Percentiles rank a stretch among this genome's conserved stretches.
These are phyloP conservation scores for Phialemoniopsis sp. DNA, from an alignment of 2,329 filamentous ascomycete genomes.

Conservation along the genomic window DNA sequence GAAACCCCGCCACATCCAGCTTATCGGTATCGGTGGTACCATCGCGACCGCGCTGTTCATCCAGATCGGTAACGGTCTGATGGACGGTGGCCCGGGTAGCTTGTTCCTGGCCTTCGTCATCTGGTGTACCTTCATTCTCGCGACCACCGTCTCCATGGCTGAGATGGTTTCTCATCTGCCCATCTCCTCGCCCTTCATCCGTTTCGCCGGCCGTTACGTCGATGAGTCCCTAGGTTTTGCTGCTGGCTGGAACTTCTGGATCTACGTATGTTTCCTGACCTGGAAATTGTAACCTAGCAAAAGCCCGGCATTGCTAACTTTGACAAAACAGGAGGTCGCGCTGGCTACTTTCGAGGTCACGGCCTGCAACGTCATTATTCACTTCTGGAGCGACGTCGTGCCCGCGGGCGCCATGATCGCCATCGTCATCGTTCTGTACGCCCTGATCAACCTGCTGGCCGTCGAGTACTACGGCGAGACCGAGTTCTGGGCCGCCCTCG, in stretches of 20 bases:
- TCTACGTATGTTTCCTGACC: slow-evolving; percentile 36
- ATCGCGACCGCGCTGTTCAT: slow-evolving; percentile 60
- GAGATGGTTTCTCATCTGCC: slow-evolving; percentile 77
- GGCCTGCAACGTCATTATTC: slow-evolving; percentile 4
- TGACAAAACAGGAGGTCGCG: slow-evolving; percentile 42
- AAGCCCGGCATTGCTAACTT: no score
- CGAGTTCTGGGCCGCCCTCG: slow-evolving; percentile 40
- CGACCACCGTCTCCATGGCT: slow-evolving; percentile 38
- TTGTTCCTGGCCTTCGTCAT: slow-evolving; percentile 56
- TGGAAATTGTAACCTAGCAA: no score
- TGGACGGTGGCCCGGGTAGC: slow-evolving; percentile 55
- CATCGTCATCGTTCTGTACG: slow-evolving; percentile 15
- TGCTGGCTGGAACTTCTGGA: slow-evolving; percentile 70
- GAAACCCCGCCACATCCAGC: slow-evolving; percentile 53
- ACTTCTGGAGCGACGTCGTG: slow-evolving; percentile 21
- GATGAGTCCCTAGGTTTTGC: slow-evolving; percentile 73
- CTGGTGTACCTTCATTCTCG: slow-evolving; percentile 32
- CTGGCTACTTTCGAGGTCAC: slow-evolving; percentile 63
- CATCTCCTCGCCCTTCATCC: slow-evolving; percentile 74
- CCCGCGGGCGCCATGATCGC: slow-evolving; percentile 41
- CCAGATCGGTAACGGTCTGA: slow-evolving; percentile 53
- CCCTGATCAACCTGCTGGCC: slow-evolving; percentile 31
- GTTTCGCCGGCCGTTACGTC: slow-evolving; percentile 71
- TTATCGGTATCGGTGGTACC: slow-evolving; percentile 57
- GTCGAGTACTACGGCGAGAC: slow-evolving; percentile 37